phyloP scores from a whole-genome alignment of 2,329 filamentous ascomycete genomes.

The Colletotrichum sp. region DNA sequence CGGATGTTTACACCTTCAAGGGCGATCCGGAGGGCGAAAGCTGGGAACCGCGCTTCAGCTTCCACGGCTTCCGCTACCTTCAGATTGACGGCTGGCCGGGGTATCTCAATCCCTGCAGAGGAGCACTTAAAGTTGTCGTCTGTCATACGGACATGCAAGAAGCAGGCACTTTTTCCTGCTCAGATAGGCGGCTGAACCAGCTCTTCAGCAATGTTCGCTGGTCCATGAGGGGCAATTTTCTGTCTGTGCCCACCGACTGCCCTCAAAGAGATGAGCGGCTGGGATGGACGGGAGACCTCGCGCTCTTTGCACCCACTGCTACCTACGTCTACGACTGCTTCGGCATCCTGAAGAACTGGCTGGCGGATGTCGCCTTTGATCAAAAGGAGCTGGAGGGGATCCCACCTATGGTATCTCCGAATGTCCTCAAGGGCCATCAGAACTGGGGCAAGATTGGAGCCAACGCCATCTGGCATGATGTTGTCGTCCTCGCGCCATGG shows the following conservation, averaged over 20 bases:
- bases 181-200: background rate
- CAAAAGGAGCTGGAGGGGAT: slow-evolving; percentile 36
- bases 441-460: slow-evolving; percentile 22
- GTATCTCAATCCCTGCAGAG: background rate
- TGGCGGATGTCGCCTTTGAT: slow-evolving; percentile 22
- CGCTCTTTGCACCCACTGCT: slow-evolving; percentile 8
- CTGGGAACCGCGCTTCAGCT: slow-evolving; percentile 54
- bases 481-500: slow-evolving; percentile 8
- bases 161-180: slow-evolving; percentile 4
- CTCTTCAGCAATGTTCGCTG: slow-evolving; percentile 6
- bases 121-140: slow-evolving; percentile 1
- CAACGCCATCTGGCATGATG: slow-evolving; percentile 15
- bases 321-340: background rate
- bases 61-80: slow-evolving; percentile 56
- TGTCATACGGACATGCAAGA: slow-evolving; percentile 14
- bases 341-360: slow-evolving; percentile 11
- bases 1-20: slow-evolving; percentile 34
- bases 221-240: slow-evolving; percentile 17
- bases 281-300: slow-evolving; percentile 13
- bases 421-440: slow-evolving; percentile 22
- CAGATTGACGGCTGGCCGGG: slow-evolving; percentile 42
- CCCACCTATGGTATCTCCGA: slow-evolving; percentile 33
- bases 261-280: slow-evolving; percentile 15
- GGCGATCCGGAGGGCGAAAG: slow-evolving; percentile 20
- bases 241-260: slow-evolving; percentile 18